phyloP scores from a whole-genome alignment of 2,329 filamentous ascomycete genomes.

The Aspergillus sp. region DNA sequence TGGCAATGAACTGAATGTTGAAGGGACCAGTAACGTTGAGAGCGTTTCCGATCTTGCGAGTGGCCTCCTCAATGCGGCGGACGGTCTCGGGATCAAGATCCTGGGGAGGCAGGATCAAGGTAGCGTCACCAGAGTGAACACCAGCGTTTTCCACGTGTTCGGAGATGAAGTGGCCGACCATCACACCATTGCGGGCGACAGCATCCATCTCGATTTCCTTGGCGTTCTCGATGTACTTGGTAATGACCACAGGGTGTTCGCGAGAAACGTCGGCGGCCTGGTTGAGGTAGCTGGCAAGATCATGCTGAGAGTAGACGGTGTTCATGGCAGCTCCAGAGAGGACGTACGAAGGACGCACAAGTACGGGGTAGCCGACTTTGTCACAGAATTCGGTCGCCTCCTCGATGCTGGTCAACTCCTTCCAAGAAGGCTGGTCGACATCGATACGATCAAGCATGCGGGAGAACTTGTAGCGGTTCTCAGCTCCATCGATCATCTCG shows the following conservation, averaged over 20 bases:
- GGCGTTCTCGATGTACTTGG: constrained; percentile 98
- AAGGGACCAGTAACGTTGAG: constrained; percentile 94
- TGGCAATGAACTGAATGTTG: constrained; percentile 99
- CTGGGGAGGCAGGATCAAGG: constrained; percentile 89
- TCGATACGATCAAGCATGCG: constrained; percentile 93
- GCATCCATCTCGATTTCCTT: constrained; percentile 99
- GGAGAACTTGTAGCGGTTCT: constrained; percentile 98
- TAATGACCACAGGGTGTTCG: constrained; percentile 96
- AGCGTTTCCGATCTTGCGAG: constrained; percentile 88
- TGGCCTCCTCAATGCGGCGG: constrained; percentile 87
- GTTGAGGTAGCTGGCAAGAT: constrained; percentile 81
- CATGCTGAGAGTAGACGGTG: constrained; percentile 94
- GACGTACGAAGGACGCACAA: constrained; percentile 95
- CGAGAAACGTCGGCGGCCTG: constrained; percentile 92
- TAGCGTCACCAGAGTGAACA: constrained; percentile 97
- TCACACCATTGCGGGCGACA: constrained; percentile 82
- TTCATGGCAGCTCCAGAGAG: constrained; percentile 98
- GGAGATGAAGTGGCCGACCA: constrained; percentile 95
- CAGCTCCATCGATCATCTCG: constrained; percentile 97
- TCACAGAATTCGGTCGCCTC: constrained; percentile 86
- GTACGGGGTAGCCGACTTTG: constrained; percentile 85
- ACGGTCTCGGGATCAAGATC: constrained; percentile 89
- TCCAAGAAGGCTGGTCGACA: constrained; percentile 97
- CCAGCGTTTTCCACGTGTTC: constrained; percentile 99
- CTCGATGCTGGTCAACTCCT: constrained; percentile 91